Base-by-base conservation (phyloP, 306 rosid genomes). In the Dalbergia cochinchinensis region DNA sequence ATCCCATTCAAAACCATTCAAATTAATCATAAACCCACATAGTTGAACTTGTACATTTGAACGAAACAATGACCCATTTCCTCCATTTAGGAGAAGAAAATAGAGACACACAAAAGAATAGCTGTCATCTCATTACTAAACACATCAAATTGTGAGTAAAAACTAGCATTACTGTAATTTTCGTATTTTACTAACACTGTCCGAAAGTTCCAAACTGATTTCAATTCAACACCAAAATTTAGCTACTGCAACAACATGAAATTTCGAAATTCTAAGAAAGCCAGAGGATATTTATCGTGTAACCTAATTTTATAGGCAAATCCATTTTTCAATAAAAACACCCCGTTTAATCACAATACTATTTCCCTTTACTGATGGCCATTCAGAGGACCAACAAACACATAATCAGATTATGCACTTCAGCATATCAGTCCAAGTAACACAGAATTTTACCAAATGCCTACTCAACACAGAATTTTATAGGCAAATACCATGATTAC, bases 351-450 rank as follows among this genome's bases (percentile, higher is more conserved):
- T 55, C 18, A 35, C 16, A 65, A 19, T 37, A 18, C 20, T 5
- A 35, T 26, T 44, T 65, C 61, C 77, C 74, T 20, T 7, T 50
- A 66, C 48, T 73, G 61, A 63, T 34, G 11, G 45, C 15, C 61
- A 61, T 41, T 39, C 61, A 67, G 26, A 51, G 37, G 61, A 55
- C 45, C 54, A 57, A 65, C 54, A 60, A 65, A 71, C 16, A 42
- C 51, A 19, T 54, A 35, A 11, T 19, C 6, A 57, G 7, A 13
- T 37, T 11, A 65, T 59, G 33, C 68, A 76, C 18, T 34, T 18
- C 19, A 73, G 58, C 67, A 80, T 26, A 76, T 33, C 58, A 64
- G 60, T 65, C 69, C 71, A 48, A 65, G 58, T 5, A 83, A 79
- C 66, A 57, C 6, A 35, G 11, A 62, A 48, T 19, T 48, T 37